Evolutionary conservation across 2,329 filamentous ascomycete genomes (phyloP), one percentile per base, ranked within the genome.

Genomic region (Grosmannia clavigera): DNA sequence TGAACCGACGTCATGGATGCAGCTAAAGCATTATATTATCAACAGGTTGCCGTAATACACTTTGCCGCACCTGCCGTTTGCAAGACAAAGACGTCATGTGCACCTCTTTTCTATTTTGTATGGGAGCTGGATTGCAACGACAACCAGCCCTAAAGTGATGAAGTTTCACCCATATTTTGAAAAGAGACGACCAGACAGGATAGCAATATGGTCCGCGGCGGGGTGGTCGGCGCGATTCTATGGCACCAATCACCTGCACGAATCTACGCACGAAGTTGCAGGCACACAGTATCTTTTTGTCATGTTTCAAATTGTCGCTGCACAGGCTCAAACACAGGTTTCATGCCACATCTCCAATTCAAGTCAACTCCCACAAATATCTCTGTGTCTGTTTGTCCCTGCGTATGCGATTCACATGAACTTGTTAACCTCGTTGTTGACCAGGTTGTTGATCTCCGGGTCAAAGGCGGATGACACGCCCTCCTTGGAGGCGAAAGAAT

Each of bases 371-470:
- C 22, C 22, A 22, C 22, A 22, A 22, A 22, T 2, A 35, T 35
- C 33, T 9, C 33, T 35, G 33, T 48, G 22, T 22, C 46, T 19
- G 43, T 46, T 46, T 27, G 6, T 3, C 5, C 5, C 50, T 7
- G 12, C 14, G 50, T 10, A 4, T 3, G 27, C 33, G 19, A 14
- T 58, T 58, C 59, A 64, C 29, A 64, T 9, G 31, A 66, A 57
- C 63, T 71, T 71, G 62, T 72, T 72, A 58, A 70, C 53, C 61
- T 68, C 70, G 12, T 70, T 65, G 62, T 72, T 72, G 62, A 70
- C 68, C 12, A 69, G 31, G 61, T 71, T 71, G 67, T 71, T 72
- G 60, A 72, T 64, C 63, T 69, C 69, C 2, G 70, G 68, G 60
- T 72, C 69, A 1, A 67, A 11, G 12, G 64, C 66, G 27, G 70